Evolutionary conservation across 1,139 yeast genomes (phyloP), one percentile per base, ranked within the genome.

Genomic region (Yamadazyma kanchanaburiensis): DNA sequence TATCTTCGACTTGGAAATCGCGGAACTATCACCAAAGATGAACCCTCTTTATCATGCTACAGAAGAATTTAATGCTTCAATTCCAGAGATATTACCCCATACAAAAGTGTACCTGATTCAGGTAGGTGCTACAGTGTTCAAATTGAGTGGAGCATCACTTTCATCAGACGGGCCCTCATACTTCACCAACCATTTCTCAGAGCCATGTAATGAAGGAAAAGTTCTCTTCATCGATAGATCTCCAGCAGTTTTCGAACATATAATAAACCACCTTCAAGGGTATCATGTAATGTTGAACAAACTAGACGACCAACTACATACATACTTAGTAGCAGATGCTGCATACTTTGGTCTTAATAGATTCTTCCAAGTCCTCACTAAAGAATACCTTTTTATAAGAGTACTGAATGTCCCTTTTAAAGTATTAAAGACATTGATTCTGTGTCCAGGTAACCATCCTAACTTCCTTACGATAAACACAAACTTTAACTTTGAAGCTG

Each of bases 81-180:
- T 83, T 26, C 84, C 87, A 2, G 53, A 59, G 1, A 49, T 78
- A 3, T 63, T 86, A 19, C 80, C 91, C 17, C 71, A 65, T 36
- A 82, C 79, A 28, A 74, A 69, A 42, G 77, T 85, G 47, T 87
- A 72, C 53, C 69, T 79, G 10, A 72, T 88, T 16, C 88, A 83
- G 51, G 80, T 87, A 4, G 95, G 95, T 0, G 72, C 69, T 32
- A 68, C 69, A 39, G 42, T 72, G 21, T 82, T 76, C 51, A 60
- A 66, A 21, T 40, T 77, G 19, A 80, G 91, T 49, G 96, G 96
- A 1, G 88, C 91, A 1, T 86, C 95, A 4, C 55, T 88, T 24
- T 82, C 89, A 15, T 84, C 86, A 1, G 96, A 87, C 56, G 80
- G 74, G 2, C 83, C 84, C 3, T 76, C 82, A 2, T 76, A 75